Conservation (phyloP, 352 stramenopile species). For the Phytophthora gonapodyides region DNA sequence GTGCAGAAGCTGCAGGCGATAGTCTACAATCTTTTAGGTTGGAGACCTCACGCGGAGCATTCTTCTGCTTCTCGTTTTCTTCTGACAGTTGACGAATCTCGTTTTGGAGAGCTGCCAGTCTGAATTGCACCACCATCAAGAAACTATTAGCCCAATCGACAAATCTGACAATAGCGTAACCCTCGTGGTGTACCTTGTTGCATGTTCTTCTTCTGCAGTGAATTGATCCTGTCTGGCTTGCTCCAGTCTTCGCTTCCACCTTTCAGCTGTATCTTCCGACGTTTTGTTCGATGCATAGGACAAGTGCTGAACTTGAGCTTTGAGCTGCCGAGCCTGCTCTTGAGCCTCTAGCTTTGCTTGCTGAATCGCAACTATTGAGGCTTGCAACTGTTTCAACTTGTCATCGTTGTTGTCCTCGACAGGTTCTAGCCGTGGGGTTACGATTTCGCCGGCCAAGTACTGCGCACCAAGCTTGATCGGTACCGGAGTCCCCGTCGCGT, state of each 20-base stretch:
- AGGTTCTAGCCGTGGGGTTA: slow-evolving; percentile 16
- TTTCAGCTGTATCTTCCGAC: slow-evolving; percentile 37
- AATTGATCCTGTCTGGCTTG: slow-evolving; percentile 56
- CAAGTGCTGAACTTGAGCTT: slow-evolving; percentile 51
- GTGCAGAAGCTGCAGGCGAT: slow-evolving; percentile 45
- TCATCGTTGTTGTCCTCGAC: slow-evolving; percentile 18
- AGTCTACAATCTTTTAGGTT: slow-evolving; percentile 67
- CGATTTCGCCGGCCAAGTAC: slow-evolving; percentile 37
- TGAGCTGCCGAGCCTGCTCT: slow-evolving; percentile 52
- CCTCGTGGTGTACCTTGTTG: slow-evolving; percentile 31
- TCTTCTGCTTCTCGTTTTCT: slow-evolving; percentile 34
- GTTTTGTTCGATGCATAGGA: slow-evolving; percentile 19
- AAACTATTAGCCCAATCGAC: neutral
- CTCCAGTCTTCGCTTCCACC: slow-evolving; percentile 65
- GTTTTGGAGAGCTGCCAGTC: slow-evolving; percentile 35
- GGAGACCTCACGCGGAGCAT: slow-evolving; percentile 16
- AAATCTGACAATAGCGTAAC: neutral
- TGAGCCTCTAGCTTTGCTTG: slow-evolving; percentile 48
- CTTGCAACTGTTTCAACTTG: slow-evolving; percentile 32
- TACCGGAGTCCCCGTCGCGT: slow-evolving; percentile 16
- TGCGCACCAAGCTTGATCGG: slow-evolving; percentile 30
- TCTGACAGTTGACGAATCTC: slow-evolving; percentile 31
- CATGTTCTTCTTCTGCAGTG: slow-evolving; percentile 43
- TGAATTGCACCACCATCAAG: slow-evolving; percentile 9
- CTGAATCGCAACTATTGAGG: slow-evolving; percentile 36